Evolutionary conservation across 2,329 filamentous ascomycete genomes (phyloP), one percentile per base, ranked within the genome.

Genomic region (Apiospora sp.): DNA sequence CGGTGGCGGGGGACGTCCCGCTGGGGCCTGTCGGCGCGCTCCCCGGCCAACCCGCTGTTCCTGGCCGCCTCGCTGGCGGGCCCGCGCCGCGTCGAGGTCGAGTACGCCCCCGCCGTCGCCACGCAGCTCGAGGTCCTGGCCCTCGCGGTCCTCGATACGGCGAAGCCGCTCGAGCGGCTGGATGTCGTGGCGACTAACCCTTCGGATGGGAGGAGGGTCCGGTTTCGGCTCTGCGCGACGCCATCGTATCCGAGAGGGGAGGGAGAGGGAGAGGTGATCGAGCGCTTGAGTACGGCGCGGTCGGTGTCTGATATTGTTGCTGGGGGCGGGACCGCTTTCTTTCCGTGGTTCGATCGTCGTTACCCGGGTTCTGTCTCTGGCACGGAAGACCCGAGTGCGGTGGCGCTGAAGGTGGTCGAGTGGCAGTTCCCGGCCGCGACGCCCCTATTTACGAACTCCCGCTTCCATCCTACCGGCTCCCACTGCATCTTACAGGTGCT

Each of bases 41-140:
- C 68, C 1, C 54, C 58, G n/a, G 70, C 71, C 1, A 68, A 71
- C 48, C 75, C 74, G 4, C 61, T 77, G 51, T 77, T 77, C 61
- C 69, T 77, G 24, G 75, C 73, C 4, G 73, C 76, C 7, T 75
- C 73, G 22, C 70, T 77, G 30, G n/a, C n/a, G n/a, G n/a, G n/a
- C n/a, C n/a, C n/a, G n/a, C 72, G 73, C 54, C 72, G 74, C 61
- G 72, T 77, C 41, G 73, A 71, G 68, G 27, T 77, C 6, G 71
- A 75, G 41, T 74, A 73, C 71, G 69, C 74, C 4, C n/a, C 49
- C 1, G 71, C 70, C 14, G 71, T 76, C 72, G 61, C 67, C 48
- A 46, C 44, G 14, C 72, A 75, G 30, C 72, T 77, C 1, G 72
- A 74, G 22, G 71, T 70, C 16, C 51, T 77, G n/a, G 73, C 74